A percentile compares a stretch with the other conserved stretches of the same genome.
Conservation (phyloP, 1,284 basidiomycete species). For the Rhodotorula sp. region DNA sequence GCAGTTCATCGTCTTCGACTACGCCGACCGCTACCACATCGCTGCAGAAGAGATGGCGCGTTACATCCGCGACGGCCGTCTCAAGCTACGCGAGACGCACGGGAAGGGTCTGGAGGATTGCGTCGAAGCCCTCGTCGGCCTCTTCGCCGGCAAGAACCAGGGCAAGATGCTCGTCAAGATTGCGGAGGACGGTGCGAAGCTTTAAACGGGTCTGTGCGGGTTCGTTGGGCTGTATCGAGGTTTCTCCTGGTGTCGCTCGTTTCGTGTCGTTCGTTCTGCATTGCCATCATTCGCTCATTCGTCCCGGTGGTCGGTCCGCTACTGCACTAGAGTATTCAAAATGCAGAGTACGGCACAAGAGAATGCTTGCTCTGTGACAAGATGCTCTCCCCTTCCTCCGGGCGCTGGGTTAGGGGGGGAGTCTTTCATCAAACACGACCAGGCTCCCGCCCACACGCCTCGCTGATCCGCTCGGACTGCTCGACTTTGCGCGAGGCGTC, state of each 20-base stretch:
- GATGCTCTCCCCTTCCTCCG: too few species aligned
- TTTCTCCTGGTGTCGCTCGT: background rate
- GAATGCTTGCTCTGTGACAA: too few species aligned
- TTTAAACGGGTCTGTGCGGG: constrained; percentile 2
- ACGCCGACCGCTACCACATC: constrained; percentile 54
- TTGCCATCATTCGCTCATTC: background rate
- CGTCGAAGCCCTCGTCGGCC: constrained; percentile 32
- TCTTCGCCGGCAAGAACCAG: constrained; percentile 41
- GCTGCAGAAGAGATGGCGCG: constrained; percentile 54
- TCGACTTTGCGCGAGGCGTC: too few species aligned
- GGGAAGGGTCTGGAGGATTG: constrained; percentile 34
- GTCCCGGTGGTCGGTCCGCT: too few species aligned
- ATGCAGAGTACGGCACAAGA: too few species aligned
- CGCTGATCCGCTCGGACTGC: too few species aligned
- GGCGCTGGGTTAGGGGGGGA: too few species aligned
- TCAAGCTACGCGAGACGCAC: constrained; percentile 68
- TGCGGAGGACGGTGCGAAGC: constrained; percentile 17
- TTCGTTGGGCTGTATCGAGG: background rate
- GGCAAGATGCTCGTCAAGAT: constrained; percentile 43
- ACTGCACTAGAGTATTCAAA: too few species aligned
- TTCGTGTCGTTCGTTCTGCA: background rate
- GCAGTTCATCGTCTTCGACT: constrained; percentile 66
- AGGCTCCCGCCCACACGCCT: too few species aligned
- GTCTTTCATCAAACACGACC: too few species aligned
- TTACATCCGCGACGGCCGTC: constrained; percentile 62